phyloP scores from a whole-genome alignment of 1,284 basidiomycete species.

The Rhodotorula sp. region DNA sequence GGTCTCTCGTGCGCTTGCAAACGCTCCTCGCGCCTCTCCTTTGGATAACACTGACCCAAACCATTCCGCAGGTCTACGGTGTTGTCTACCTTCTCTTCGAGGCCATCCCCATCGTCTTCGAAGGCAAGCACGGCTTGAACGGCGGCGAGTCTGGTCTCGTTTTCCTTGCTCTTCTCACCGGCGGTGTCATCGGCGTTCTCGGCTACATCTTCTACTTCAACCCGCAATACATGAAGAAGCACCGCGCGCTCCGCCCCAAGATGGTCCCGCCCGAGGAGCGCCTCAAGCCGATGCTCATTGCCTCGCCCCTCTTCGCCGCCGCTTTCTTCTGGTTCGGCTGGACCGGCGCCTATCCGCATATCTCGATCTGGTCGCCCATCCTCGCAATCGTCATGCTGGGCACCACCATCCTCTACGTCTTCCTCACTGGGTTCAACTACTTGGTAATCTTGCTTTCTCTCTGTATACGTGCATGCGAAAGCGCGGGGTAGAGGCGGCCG shows the following conservation, averaged over 20 bases:
- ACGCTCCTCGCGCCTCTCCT: no score
- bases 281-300: conserved; percentile 41
- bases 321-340: conserved; percentile 52
- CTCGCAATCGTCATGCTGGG: conserved; percentile 36
- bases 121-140: conserved; percentile 54
- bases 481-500: no score
- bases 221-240: conserved; percentile 39
- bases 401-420: conserved; percentile 34
- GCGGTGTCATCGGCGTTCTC: conserved; percentile 37
- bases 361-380: conserved; percentile 38
- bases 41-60: no score
- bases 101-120: conserved; percentile 55
- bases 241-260: conserved; percentile 25
- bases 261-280: conserved; percentile 46
- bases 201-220: conserved; percentile 46
- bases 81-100: conserved; percentile 49
- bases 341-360: conserved; percentile 31
- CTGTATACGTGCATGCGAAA: no score
- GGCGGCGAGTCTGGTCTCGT: conserved; percentile 53
- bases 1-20: no score
- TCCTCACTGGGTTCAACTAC: conserved; percentile 47
- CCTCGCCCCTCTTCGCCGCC: conserved; percentile 48
- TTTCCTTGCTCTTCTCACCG: conserved; percentile 54
- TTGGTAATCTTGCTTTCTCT: not conserved
- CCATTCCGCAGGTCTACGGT: conserved; percentile 21